These are phyloP conservation scores for Solanum pinnatisectum DNA, from an alignment of 257 asterid species.

Conservation along the genomic window DNA sequence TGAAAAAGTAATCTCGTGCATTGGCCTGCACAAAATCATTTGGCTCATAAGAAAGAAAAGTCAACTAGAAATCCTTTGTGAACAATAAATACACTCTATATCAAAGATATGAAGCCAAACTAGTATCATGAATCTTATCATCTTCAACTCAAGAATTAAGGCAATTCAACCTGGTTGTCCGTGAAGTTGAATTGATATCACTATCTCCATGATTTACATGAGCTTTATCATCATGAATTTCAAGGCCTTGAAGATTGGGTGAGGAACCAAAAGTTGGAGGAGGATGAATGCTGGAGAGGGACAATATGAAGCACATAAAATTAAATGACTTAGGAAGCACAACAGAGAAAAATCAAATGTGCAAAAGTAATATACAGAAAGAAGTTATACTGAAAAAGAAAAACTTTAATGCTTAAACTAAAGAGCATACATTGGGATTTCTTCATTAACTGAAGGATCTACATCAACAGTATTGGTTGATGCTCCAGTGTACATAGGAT, in stretches of 20 bases:
- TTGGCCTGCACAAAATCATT: slow-evolving; percentile 28
- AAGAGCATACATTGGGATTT: slow-evolving; percentile 23
- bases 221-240: slow-evolving; percentile 12
- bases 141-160: background rate
- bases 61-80: background rate
- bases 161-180: slow-evolving; percentile 12
- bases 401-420: slow-evolving; percentile 7
- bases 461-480: slow-evolving; percentile 14
- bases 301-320: background rate
- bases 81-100: background rate
- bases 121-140: background rate
- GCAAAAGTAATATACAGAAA: background rate
- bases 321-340: background rate
- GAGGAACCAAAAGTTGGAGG: slow-evolving; percentile 55
- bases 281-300: slow-evolving; percentile 23
- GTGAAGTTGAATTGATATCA: slow-evolving; percentile 20
- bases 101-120: background rate
- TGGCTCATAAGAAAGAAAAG: background rate
- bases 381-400: background rate
- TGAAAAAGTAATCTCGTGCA: slow-evolving; percentile 49
- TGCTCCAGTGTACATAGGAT: slow-evolving; percentile 13
- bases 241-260: slow-evolving; percentile 34
- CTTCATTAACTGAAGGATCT: slow-evolving; percentile 18
- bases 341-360: background rate
- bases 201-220: slow-evolving; percentile 14